These are phyloP conservation scores for Clathrus columnatus DNA, from an alignment of 768 basidiomycete species.

Conservation along the genomic window DNA sequence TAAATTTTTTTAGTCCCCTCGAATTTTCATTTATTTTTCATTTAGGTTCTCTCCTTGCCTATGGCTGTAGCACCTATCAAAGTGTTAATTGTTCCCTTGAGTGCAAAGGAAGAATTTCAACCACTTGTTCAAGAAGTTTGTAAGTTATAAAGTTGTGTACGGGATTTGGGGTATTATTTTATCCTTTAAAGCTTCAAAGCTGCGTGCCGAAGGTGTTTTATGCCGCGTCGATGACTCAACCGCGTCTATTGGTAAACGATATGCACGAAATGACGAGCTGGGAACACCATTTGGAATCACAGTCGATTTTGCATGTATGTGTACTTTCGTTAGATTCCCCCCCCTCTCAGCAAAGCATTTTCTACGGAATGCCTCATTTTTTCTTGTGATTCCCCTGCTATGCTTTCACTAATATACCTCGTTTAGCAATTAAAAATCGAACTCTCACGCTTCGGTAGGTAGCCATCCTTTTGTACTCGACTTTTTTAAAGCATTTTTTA, in stretches of 20 bases:
- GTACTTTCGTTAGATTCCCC: too few species aligned
- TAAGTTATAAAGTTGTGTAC: conserved; percentile 36
- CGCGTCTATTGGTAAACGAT: conserved; percentile 91
- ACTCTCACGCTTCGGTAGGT: conserved; percentile 86
- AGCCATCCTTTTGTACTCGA: background rate
- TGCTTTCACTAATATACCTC: background rate
- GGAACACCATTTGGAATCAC: conserved; percentile 97
- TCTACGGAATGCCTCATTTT: too few species aligned
- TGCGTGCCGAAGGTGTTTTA: conserved; percentile 84
- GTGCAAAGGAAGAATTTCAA: conserved; percentile 73
- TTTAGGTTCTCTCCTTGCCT: conserved; percentile 83
- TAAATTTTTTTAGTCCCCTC: conserved; percentile 13
- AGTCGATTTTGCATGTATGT: conserved; percentile 85
- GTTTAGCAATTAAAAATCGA: conserved; percentile 77
- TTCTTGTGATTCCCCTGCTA: background rate
- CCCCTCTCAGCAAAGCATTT: too few species aligned
- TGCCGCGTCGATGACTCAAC: conserved; percentile 94
- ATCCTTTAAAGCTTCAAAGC: conserved; percentile 60
- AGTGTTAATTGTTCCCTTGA: conserved; percentile 91
- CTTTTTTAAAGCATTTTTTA: conserved; percentile 20
- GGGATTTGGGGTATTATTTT: conserved; percentile 1
- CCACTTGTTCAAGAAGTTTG: conserved; percentile 85
- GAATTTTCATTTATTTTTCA: too few species aligned
- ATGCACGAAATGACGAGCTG: conserved; percentile 95
- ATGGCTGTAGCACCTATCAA: conserved; percentile 90